Base-by-base conservation (phyloP, 129 eudicot species). In the Chrysanthemum seticuspe region DNA sequence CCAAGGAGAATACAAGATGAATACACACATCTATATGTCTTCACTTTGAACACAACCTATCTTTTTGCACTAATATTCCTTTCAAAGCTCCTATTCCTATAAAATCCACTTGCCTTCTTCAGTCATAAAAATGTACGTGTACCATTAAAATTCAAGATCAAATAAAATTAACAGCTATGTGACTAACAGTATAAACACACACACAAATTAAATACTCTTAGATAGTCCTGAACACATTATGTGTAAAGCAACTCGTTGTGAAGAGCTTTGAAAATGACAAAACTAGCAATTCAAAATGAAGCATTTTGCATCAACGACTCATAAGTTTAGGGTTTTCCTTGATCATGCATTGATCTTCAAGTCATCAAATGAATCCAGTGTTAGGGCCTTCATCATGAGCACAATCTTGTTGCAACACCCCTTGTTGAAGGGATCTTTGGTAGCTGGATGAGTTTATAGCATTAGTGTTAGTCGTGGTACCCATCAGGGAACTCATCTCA, bases 401-500 rank as follows among this genome's bases (percentile, higher is more conserved):
- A 13, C 71, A 27, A 74, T 75, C 83, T 73, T 67, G 82, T 16
- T 58, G 23, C 9, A 53, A 52, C 68, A 57, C 60, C 55, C 63
- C 81, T 52, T 83, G 77, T 18, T 48, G 79, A 73, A 66, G 18
- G 0, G 77, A 25, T 55, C 77, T 72, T 27, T 44, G 65, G 73
- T 69, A 65, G 55, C 68, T 47, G 9, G 83, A 71, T 45, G 58
- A 71, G 52, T 71, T 63, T 54, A 54, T 27, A 45, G 29, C 54
- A 71, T 64, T 29, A 79, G 18, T 65, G 40, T 56, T 52, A 16
- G 7, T 47, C 16, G 86, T 45, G 36, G 80, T 65, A 70, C 75
- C 81, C 74, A 69, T 72, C 63, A 87, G 48, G 9, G 94, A 74
- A 58, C 58, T 87, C 96, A 89, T 85, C 76, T 81, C 88, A 9